Conservation (phyloP, 1,284 basidiomycete genomes). For the Quambalaria eucalypti region DNA sequence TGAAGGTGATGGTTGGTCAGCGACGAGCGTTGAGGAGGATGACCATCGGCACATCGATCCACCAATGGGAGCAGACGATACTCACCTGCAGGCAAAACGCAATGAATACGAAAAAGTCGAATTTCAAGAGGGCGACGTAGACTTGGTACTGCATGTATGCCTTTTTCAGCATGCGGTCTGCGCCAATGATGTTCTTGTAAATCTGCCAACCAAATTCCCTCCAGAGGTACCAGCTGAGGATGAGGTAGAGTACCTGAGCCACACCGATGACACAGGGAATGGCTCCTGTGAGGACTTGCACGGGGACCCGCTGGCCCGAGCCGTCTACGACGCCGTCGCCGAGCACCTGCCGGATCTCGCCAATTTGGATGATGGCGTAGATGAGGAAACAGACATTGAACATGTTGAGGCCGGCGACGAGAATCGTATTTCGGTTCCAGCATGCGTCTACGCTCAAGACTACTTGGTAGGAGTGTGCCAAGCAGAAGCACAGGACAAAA, state of each 20-base stretch:
- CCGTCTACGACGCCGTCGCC: constrained; percentile 29
- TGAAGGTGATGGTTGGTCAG: neutral
- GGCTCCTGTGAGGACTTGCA: constrained; percentile 31
- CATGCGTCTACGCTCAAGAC: constrained; percentile 31
- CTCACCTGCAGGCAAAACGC: constrained; percentile 24
- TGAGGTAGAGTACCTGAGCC: constrained; percentile 20
- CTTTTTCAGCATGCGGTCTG: constrained; percentile 26
- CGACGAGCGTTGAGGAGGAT: neutral
- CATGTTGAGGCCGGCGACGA: constrained; percentile 28
- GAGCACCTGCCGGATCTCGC: constrained; percentile 32
- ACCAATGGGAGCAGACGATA: too few species aligned
- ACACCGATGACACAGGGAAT: constrained; percentile 33
- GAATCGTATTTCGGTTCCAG: constrained; percentile 32
- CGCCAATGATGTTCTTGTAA: constrained; percentile 33
- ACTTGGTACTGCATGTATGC: constrained; percentile 32
- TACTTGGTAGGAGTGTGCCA: constrained; percentile 35
- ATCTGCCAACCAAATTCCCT: constrained; percentile 40
- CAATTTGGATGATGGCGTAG: constrained; percentile 32
- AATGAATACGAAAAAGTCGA: constrained; percentile 37
- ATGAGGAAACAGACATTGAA: constrained; percentile 34
- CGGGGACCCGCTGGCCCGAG: constrained; percentile 29
- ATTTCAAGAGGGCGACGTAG: constrained; percentile 35
- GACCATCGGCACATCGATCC: too few species aligned
- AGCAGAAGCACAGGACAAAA: constrained; percentile 32
- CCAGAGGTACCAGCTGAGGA: constrained; percentile 26